phyloP scores from a whole-genome alignment of 306 rosid genomes.

The Ormosia emarginata region DNA sequence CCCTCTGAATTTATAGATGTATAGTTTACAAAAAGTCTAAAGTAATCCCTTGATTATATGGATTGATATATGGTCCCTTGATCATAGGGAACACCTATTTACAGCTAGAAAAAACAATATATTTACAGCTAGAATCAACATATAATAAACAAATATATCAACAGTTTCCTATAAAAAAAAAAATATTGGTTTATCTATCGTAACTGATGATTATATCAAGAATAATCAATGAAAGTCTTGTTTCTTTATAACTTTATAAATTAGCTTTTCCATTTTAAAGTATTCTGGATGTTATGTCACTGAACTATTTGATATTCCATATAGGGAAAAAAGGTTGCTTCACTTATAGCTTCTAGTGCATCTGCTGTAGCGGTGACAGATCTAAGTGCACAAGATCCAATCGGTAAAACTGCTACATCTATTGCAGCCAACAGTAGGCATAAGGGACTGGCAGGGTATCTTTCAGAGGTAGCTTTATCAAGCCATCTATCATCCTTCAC shows the following conservation, averaged over 20 bases:
- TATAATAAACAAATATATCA: no score
- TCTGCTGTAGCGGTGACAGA: constrained; percentile 98
- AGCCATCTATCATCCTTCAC: constrained; percentile 86
- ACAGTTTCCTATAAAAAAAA: not conserved
- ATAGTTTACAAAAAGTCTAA: no score
- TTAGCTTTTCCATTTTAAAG: not conserved
- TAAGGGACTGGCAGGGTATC: constrained; percentile 96
- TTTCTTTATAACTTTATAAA: not conserved
- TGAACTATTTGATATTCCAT: constrained; percentile 18
- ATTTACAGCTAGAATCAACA: no score
- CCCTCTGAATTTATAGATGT: no score
- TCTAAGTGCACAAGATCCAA: constrained; percentile 72
- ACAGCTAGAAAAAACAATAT: no score
- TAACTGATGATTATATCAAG: constrained; percentile 11
- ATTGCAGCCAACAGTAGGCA: constrained; percentile 73
- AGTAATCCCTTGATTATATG: no score
- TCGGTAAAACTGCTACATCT: constrained; percentile 81
- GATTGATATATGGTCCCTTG: no score
- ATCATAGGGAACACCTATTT: no score
- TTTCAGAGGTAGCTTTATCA: constrained; percentile 79
- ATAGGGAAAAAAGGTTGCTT: constrained; percentile 94
- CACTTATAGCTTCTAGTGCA: constrained; percentile 88
- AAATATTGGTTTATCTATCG: not conserved
- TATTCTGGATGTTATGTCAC: not conserved
- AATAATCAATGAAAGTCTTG: not conserved